phyloP scores from a whole-genome alignment of 1,139 yeast genomes.

The Debaryomycetaceae sp. region DNA sequence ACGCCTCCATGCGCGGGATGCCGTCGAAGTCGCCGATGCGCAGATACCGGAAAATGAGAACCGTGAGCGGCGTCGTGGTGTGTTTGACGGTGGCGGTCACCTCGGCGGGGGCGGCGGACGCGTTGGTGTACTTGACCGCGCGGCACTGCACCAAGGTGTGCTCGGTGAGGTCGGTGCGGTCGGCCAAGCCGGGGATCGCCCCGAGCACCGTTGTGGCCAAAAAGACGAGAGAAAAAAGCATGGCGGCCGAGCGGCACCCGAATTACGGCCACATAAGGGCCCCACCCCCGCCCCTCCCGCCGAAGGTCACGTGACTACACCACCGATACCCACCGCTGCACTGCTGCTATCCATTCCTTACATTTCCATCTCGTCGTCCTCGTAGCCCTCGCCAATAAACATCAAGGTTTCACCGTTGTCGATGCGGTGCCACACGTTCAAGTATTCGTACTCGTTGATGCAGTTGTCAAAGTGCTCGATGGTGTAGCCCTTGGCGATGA shows the following conservation, averaged over 20 bases:
- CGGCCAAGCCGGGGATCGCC: conserved; percentile 3
- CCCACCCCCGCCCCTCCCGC: too few species aligned
- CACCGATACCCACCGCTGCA: too few species aligned
- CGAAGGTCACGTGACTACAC: too few species aligned
- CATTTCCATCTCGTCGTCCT: conserved; percentile 9
- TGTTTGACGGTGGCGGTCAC: background rate
- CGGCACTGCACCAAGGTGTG: conserved; percentile 2
- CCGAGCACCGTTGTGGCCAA: conserved; percentile 4
- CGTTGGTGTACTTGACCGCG: conserved; percentile 4
- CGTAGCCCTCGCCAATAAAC: conserved; percentile 29
- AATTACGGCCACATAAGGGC: too few species aligned
- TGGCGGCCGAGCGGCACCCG: too few species aligned
- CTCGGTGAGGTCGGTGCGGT: background rate
- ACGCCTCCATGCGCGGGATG: conserved; percentile 14
- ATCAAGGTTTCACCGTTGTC: conserved; percentile 60
- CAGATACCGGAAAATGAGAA: conserved; percentile 21
- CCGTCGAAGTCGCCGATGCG: conserved; percentile 21
- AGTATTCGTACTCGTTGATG: conserved; percentile 64
- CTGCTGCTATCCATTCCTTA: too few species aligned
- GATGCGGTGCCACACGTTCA: conserved; percentile 73
- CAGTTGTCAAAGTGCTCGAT: conserved; percentile 74
- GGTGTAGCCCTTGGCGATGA: conserved; percentile 80
- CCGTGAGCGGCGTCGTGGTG: conserved; percentile 13
- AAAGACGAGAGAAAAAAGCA: too few species aligned
- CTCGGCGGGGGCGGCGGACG: background rate